Conservation (phyloP, 768 basidiomycete species). For the Clitopilus passeckerianus region DNA sequence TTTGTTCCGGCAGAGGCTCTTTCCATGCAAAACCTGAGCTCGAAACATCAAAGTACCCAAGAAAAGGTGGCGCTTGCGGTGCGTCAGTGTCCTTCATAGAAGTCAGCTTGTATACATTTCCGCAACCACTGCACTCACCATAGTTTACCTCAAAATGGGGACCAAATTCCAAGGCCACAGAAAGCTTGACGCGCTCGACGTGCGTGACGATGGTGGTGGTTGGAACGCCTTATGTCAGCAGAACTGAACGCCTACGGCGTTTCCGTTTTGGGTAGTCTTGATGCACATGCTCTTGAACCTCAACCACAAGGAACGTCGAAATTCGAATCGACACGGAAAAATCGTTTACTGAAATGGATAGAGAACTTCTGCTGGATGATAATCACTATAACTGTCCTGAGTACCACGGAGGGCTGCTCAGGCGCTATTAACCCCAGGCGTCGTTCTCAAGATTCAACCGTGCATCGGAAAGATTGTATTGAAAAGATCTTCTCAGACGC, state of each 20-base stretch:
- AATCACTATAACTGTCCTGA: too few species aligned
- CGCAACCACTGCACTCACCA: background rate
- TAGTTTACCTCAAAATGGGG: background rate
- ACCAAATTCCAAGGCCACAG: background rate
- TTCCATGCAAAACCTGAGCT: conserved; percentile 56
- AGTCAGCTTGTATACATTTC: too few species aligned
- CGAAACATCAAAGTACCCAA: conserved; percentile 49
- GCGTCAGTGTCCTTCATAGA: conserved; percentile 11
- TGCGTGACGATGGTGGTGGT: background rate
- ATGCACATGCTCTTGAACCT: too few species aligned
- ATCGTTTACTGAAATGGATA: too few species aligned
- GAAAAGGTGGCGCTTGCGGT: conserved; percentile 11
- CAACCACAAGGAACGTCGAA: too few species aligned
- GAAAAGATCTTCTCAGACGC: too few species aligned
- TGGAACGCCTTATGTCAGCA: background rate
- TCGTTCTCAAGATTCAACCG: too few species aligned
- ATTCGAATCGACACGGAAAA: too few species aligned
- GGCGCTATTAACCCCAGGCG: too few species aligned
- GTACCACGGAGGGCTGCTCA: too few species aligned
- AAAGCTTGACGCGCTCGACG: background rate
- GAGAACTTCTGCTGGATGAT: too few species aligned
- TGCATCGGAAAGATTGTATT: too few species aligned
- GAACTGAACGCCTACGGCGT: background rate
- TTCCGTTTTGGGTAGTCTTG: background rate
- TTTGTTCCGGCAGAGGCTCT: conserved; percentile 44